Conservation (phyloP, 2,329 filamentous ascomycete genomes). For the Trichoderma semiorbis region DNA sequence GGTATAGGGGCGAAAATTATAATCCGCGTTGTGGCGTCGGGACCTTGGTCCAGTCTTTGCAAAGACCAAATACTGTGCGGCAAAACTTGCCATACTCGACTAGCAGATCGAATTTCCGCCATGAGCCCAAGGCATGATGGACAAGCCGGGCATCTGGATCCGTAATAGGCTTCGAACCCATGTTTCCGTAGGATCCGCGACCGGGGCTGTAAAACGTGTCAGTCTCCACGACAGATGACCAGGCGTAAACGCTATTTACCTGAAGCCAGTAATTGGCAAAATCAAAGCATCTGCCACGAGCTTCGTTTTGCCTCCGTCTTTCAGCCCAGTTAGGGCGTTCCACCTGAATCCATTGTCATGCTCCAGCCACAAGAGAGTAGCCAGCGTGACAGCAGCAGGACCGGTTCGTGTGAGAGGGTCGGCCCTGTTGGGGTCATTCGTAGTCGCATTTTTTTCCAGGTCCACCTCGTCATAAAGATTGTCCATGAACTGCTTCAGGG, state of each 20-base stretch:
- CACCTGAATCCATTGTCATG: conserved; percentile 23
- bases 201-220: conserved; percentile 19
- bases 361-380: conserved; percentile 23
- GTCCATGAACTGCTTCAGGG: conserved; percentile 24
- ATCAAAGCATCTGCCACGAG: conserved; percentile 24
- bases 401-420: conserved; percentile 26
- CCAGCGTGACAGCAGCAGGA: conserved; percentile 25
- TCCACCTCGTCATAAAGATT: conserved; percentile 13
- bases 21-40: background rate
- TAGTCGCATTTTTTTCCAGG: background rate
- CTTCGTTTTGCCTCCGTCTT: conserved; percentile 24
- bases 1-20: background rate
- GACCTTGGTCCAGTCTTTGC: conserved; percentile 24
- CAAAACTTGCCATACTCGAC: conserved; percentile 28
- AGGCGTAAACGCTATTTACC: conserved; percentile 18
- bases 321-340: conserved; percentile 24
- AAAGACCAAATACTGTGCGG: conserved; percentile 24
- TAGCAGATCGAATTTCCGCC: conserved; percentile 22
- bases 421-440: conserved; percentile 2
- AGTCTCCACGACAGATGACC: background rate
- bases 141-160: conserved; percentile 23
- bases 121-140: conserved; percentile 25
- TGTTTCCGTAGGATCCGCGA: conserved; percentile 25
- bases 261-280: conserved; percentile 26
- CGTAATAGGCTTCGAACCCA: conserved; percentile 25